Percentiles rank a stretch among this genome's conserved stretches.
Conservation (phyloP, 176 grass and related monocot genomes). For the Elymus sibiricus region DNA sequence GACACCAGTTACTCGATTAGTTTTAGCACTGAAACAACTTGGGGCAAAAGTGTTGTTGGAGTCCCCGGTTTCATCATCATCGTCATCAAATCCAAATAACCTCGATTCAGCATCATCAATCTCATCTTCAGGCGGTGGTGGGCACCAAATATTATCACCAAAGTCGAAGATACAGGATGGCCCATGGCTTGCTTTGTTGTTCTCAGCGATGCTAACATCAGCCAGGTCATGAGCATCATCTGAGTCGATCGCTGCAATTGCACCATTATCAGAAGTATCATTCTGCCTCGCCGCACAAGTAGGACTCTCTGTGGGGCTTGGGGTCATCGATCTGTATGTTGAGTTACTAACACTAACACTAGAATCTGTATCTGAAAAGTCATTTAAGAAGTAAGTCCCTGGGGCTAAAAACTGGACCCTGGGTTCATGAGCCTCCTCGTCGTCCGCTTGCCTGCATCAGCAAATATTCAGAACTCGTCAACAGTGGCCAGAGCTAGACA, state of each 20-base stretch:
- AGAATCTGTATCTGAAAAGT: constrained; percentile 83
- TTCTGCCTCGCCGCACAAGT: constrained; percentile 33
- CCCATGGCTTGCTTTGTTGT: constrained; percentile 10
- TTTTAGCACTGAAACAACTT: constrained; percentile 35
- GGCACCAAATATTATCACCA: constrained; percentile 50
- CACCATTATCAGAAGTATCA: constrained; percentile 33
- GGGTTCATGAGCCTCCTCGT: constrained; percentile 45
- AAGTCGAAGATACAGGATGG: constrained; percentile 38
- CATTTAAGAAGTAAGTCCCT: constrained; percentile 46
- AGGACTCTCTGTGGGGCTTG: constrained; percentile 63
- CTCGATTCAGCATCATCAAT: constrained; percentile 53
- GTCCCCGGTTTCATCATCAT: constrained; percentile 42
- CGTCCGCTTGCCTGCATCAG: constrained; percentile 44
- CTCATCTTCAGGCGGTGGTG: constrained; percentile 56
- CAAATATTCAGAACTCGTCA: neutral
- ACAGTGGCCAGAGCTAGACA: neutral
- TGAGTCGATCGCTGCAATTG: constrained; percentile 9
- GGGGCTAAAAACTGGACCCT: constrained; percentile 50
- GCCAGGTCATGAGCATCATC: constrained; percentile 23
- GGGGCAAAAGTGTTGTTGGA: constrained; percentile 15
- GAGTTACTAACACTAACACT: constrained; percentile 52
- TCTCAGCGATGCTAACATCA: neutral
- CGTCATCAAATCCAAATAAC: constrained; percentile 59
- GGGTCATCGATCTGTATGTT: constrained; percentile 45
- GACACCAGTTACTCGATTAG: neutral